Conservation (phyloP, 2,329 filamentous ascomycete species). For the Ceratocystis huliohia region DNA sequence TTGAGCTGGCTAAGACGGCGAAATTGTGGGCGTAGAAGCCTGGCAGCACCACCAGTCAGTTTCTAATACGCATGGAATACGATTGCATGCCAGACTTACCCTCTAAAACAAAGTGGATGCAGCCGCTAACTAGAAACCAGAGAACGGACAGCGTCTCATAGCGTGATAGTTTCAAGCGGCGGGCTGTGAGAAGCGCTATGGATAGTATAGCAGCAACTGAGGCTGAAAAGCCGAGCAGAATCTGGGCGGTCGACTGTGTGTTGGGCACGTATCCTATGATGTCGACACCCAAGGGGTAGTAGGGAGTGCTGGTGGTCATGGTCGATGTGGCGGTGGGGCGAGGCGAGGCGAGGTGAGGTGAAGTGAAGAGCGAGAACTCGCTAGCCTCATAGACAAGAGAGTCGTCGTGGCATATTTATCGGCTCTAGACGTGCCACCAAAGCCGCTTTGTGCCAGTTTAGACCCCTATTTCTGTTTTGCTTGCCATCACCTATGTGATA, state of each 20-base stretch:
- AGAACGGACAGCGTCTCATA: conserved; percentile 48
- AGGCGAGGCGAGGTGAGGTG: neutral
- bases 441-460: neutral
- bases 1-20: conserved; percentile 30
- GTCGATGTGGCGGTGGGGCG: neutral
- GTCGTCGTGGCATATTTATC: neutral
- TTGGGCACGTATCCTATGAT: conserved; percentile 56
- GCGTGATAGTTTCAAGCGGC: conserved; percentile 40
- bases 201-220: conserved; percentile 46
- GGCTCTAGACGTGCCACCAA: too few species aligned
- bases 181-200: conserved; percentile 41
- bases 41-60: conserved; percentile 23
- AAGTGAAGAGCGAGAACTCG: neutral
- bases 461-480: too few species aligned
- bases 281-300: conserved; percentile 53
- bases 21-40: conserved; percentile 40
- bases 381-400: neutral
- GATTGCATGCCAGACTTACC: conserved; percentile 23
- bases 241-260: conserved; percentile 42
- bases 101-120: conserved; percentile 35
- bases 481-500: too few species aligned
- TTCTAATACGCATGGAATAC: neutral
- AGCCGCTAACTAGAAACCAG: conserved; percentile 65
- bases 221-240: conserved; percentile 48
- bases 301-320: conserved; percentile 42